These are phyloP conservation scores for Podospora sp. DNA, from an alignment of 495 filamentous ascomycete genomes.

Conservation along the genomic window DNA sequence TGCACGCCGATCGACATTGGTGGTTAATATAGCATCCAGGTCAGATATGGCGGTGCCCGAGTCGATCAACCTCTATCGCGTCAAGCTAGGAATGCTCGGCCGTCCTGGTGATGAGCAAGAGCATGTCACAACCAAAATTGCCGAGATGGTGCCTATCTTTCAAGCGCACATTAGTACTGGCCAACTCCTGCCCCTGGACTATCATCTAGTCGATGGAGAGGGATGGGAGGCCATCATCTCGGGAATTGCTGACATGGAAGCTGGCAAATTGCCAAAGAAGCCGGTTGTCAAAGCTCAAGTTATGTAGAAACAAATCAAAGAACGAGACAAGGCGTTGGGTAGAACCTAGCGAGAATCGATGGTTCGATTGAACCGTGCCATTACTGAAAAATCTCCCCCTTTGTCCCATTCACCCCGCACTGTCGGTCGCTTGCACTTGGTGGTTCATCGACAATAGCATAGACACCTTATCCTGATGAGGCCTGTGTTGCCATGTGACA, in stretches of 20 bases:
- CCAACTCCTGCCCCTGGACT: conserved; percentile 26
- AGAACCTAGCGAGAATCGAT: no score
- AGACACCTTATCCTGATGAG: no score
- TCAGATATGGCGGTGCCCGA: conserved; percentile 21
- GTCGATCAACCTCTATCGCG: conserved; percentile 27
- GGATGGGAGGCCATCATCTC: conserved; percentile 29
- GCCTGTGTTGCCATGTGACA: no score
- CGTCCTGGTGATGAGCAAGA: conserved; percentile 12
- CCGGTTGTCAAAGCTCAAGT: conserved; percentile 25
- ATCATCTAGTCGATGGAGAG: conserved; percentile 19
- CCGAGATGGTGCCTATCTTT: conserved; percentile 15
- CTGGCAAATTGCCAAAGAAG: conserved; percentile 28
- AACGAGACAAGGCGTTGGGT: no score
- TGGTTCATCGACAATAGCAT: no score
- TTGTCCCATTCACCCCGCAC: no score
- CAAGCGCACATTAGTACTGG: conserved; percentile 27
- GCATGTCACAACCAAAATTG: conserved; percentile 18
- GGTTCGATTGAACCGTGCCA: no score
- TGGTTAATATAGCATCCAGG: conserved; percentile 6
- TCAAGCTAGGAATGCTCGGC: conserved; percentile 27
- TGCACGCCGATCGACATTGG: no score
- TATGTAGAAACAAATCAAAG: no score
- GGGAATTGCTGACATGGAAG: conserved; percentile 22
- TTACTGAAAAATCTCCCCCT: no score
- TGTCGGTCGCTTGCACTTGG: no score